phyloP scores from a whole-genome alignment of 768 basidiomycete species.

The Auricularia sp. region DNA sequence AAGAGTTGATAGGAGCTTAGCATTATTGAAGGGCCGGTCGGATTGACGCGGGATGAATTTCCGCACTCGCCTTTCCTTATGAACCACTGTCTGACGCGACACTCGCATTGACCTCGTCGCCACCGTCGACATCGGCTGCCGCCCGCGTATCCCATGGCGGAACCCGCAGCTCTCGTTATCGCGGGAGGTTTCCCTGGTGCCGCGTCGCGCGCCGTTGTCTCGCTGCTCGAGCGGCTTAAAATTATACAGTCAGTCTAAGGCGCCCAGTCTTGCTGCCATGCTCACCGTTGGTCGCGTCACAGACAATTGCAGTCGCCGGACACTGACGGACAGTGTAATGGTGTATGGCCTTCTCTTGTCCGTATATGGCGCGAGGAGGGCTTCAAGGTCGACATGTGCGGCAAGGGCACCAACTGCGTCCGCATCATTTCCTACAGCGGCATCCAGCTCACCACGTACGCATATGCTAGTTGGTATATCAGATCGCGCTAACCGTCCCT shows the following conservation, averaged over 20 bases:
- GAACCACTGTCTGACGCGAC: too few relatives aligned
- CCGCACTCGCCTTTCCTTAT: too few relatives aligned
- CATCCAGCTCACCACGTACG: slow-evolving; percentile 29
- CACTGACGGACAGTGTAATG: slow-evolving; percentile 59
- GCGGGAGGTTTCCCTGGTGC: slow-evolving; percentile 48
- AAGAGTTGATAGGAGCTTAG: too few relatives aligned
- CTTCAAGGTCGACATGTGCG: slow-evolving; percentile 85
- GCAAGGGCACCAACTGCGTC: slow-evolving; percentile 85
- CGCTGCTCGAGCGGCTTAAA: slow-evolving; percentile 85
- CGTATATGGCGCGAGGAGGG: slow-evolving; percentile 95
- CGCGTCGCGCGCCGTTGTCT: slow-evolving; percentile 83
- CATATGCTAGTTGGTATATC: not conserved
- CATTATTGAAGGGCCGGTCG: too few relatives aligned
- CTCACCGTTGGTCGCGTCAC: not conserved
- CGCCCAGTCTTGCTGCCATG: not conserved
- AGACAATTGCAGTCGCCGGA: slow-evolving; percentile 84
- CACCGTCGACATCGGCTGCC: too few relatives aligned
- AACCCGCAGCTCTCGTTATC: slow-evolving; percentile 30
- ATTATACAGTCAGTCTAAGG: slow-evolving; percentile 74
- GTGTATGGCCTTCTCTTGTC: slow-evolving; percentile 74
- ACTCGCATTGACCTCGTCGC: too few relatives aligned
- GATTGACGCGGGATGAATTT: too few relatives aligned
- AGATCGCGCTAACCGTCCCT: too few relatives aligned
- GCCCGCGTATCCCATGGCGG: slow-evolving; percentile 3
- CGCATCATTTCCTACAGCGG: slow-evolving; percentile 81